Conservation (phyloP, 768 basidiomycete genomes). For the Leccinum disarticulatum region DNA sequence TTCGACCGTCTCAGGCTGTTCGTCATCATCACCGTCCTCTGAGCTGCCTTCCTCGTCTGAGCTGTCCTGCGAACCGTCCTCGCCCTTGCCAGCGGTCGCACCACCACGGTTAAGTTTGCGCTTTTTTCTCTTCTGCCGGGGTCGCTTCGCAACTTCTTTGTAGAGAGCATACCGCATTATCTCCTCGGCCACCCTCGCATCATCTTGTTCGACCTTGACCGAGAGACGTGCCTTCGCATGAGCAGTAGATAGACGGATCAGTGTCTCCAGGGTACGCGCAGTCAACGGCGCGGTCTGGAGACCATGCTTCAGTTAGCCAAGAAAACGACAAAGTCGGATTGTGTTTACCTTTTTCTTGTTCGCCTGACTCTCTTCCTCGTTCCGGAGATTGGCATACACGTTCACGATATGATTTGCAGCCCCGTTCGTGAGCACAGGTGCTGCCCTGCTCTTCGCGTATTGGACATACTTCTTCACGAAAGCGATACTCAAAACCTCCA, state of each 20-base stretch:
- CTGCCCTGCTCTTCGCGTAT: constrained; percentile 87
- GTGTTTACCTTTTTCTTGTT: constrained; percentile 77
- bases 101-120: constrained; percentile 78
- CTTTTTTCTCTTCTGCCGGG: constrained; percentile 69
- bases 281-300: constrained; percentile 92
- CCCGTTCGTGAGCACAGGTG: constrained; percentile 85
- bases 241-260: constrained; percentile 96
- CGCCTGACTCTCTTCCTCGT: constrained; percentile 81
- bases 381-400: constrained; percentile 88
- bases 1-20: constrained; percentile 35
- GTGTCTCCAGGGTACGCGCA: constrained; percentile 96
- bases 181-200: constrained; percentile 89
- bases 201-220: constrained; percentile 74
- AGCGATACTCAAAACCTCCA: constrained; percentile 86
- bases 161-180: constrained; percentile 97
- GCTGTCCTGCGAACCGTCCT: constrained; percentile 40
- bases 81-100: constrained; percentile 51
- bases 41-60: constrained; percentile 39
- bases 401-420: constrained; percentile 94
- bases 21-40: constrained; percentile 50
- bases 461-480: constrained; percentile 99
- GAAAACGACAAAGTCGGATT: not conserved
- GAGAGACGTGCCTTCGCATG: constrained; percentile 96
- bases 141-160: constrained; percentile 91
- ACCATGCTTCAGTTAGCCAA: constrained; percentile 14